phyloP scores from a whole-genome alignment of 352 stramenopile species.

The Phytophthora fragariaefolia region DNA sequence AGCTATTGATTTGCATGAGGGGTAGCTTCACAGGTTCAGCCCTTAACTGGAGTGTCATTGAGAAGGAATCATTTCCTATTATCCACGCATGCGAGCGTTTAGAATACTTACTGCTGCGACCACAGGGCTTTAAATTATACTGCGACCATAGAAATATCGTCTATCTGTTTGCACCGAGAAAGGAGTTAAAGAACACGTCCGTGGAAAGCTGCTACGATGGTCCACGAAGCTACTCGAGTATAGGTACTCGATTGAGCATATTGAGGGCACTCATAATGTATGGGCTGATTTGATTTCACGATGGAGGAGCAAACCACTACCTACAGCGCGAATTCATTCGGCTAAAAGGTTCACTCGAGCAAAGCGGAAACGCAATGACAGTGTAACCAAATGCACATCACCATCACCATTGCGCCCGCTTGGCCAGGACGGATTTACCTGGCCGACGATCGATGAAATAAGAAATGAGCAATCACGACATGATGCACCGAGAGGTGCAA shows the following conservation, averaged over 20 bases:
- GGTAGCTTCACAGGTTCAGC: not conserved
- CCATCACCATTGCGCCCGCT: not conserved
- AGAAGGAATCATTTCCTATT: slow-evolving; percentile 4
- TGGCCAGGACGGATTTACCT: not conserved
- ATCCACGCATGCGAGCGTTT: not conserved
- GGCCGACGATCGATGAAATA: not conserved
- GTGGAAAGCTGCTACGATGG: slow-evolving; percentile 4
- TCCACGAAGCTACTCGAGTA: slow-evolving; percentile 6
- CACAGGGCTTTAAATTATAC: slow-evolving; percentile 2
- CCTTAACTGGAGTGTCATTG: slow-evolving; percentile 16
- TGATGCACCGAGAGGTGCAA: not conserved
- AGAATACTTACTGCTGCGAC: not conserved
- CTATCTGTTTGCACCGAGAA: not conserved
- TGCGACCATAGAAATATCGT: slow-evolving; percentile 6
- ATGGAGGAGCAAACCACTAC: not conserved
- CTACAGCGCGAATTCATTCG: not conserved
- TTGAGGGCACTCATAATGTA: slow-evolving; percentile 10
- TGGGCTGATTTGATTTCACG: slow-evolving; percentile 8
- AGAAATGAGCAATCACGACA: not conserved
- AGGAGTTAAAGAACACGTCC: not conserved
- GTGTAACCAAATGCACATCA: too few relatives aligned
- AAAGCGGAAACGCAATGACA: not conserved
- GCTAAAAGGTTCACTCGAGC: not conserved
- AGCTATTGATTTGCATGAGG: slow-evolving; percentile 1
- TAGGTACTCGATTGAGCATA: slow-evolving; percentile 16